A percentile compares a stretch with the other conserved stretches of the same genome.
Conservation (phyloP, 805 yeast species). For the Sugiyamaella smithiae region DNA sequence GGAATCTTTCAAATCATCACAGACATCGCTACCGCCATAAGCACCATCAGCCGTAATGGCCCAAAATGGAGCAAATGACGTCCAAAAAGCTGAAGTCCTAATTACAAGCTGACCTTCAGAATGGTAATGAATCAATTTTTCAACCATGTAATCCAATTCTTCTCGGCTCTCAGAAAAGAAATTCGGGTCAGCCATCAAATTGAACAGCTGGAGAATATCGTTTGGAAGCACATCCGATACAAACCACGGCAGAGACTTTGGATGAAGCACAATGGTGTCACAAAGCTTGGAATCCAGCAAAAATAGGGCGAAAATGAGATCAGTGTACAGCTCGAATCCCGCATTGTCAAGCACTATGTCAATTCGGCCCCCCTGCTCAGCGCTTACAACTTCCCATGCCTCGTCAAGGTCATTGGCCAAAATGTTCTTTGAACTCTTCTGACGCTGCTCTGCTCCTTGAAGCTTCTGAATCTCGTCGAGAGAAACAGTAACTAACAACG, state of each 20-base stretch:
- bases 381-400: slow-evolving; percentile 51
- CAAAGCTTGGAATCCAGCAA: slow-evolving; percentile 69
- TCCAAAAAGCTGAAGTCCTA: slow-evolving; percentile 79
- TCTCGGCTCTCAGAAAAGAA: slow-evolving; percentile 47
- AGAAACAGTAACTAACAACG: slow-evolving; percentile 67
- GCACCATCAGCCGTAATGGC: slow-evolving; percentile 51
- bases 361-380: slow-evolving; percentile 45
- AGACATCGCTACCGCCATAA: slow-evolving; percentile 58
- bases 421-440: slow-evolving; percentile 74
- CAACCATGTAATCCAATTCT: slow-evolving; percentile 49
- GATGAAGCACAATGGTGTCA: slow-evolving; percentile 68
- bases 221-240: slow-evolving; percentile 91
- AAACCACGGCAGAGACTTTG: slow-evolving; percentile 94
- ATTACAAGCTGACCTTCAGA: slow-evolving; percentile 48
- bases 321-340: slow-evolving; percentile 94
- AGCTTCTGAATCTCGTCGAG: slow-evolving; percentile 85
- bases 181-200: slow-evolving; percentile 50
- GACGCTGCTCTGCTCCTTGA: slow-evolving; percentile 87
- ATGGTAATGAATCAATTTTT: slow-evolving; percentile 44
- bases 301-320: slow-evolving; percentile 62
- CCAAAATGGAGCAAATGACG: slow-evolving; percentile 74
- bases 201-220: slow-evolving; percentile 62
- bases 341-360: slow-evolving; percentile 90
- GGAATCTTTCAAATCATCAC: slow-evolving; percentile 52
- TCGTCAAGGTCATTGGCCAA: slow-evolving; percentile 67